Evolutionary conservation across 768 basidiomycete genomes (phyloP).

Genomic region (Leucosporidium yakuticum): DNA sequence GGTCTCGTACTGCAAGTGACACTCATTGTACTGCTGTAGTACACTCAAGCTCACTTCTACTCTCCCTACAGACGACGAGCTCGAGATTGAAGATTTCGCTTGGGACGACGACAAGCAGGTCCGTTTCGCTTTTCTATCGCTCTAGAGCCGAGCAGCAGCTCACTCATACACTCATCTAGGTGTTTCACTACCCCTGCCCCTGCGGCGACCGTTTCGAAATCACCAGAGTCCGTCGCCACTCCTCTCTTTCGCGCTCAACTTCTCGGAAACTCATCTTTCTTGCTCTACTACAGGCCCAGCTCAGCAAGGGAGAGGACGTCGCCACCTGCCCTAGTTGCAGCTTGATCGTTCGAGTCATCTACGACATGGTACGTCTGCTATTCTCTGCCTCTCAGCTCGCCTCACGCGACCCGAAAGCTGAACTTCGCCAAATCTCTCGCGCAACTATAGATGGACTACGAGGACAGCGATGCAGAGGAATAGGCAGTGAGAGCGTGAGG

Average conservation of each 20-base stretch:
- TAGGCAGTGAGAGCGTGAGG: constrained; percentile 45
- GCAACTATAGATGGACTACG: constrained; percentile 64
- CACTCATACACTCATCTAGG: constrained; percentile 41
- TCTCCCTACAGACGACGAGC: constrained; percentile 62
- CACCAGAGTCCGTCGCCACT: constrained; percentile 30
- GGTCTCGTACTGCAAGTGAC: constrained; percentile 29
- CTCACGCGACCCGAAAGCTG: constrained; percentile 18
- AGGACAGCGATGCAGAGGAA: constrained; percentile 61
- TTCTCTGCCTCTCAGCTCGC: not conserved
- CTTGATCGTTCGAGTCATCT: constrained; percentile 82
- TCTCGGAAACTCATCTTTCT: not conserved
- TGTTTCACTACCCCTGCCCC: constrained; percentile 95
- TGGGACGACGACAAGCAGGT: constrained; percentile 65
- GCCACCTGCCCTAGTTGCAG: constrained; percentile 96
- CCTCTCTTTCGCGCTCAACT: not conserved
- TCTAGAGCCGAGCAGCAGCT: not conserved
- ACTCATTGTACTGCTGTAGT: not conserved
- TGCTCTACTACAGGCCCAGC: constrained; percentile 60
- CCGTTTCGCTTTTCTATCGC: not conserved
- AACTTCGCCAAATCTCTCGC: constrained; percentile 4
- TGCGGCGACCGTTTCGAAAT: constrained; percentile 99
- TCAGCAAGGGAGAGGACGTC: constrained; percentile 83
- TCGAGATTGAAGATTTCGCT: constrained; percentile 93
- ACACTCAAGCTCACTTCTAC: not conserved
- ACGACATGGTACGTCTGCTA: constrained; percentile 65